A percentile compares a stretch with the other conserved stretches of the same genome.
These are phyloP conservation scores for Trichoderma parareesei DNA, from an alignment of 495 filamentous ascomycete species.

Conservation along the genomic window DNA sequence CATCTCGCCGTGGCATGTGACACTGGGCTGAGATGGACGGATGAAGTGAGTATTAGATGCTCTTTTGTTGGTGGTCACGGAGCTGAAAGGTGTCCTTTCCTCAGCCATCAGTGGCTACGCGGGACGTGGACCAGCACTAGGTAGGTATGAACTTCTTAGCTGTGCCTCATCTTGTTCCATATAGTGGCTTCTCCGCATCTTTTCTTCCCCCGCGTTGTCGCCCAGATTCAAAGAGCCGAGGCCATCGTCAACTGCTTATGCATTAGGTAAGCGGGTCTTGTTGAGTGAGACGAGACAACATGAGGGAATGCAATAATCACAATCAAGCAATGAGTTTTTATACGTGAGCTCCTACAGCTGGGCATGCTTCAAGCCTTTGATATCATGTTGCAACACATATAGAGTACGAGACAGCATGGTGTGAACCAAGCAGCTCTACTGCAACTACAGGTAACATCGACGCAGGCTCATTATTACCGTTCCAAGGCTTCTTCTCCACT, in stretches of 20 bases:
- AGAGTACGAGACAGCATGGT: no score
- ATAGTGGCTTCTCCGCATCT: background rate
- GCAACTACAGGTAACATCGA: no score
- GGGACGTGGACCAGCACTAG: no score
- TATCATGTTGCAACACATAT: no score
- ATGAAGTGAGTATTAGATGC: background rate
- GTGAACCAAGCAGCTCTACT: no score
- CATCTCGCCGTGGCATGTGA: conserved; percentile 4
- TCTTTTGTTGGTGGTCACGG: background rate
- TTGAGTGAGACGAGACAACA: background rate
- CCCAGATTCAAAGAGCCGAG: background rate
- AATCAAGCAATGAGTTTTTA: no score
- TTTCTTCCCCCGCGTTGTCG: background rate
- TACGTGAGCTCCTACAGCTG: no score
- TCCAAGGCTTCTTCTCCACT: no score
- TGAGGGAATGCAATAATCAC: no score
- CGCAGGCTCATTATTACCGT: no score
- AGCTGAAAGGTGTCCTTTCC: background rate
- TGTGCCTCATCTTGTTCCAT: background rate
- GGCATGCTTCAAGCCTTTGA: no score
- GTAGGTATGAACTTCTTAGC: background rate
- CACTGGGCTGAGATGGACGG: background rate
- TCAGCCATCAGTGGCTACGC: no score
- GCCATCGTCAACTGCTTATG: background rate
- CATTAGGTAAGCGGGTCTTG: background rate